These are phyloP conservation scores for Fusarium incarnatum DNA, from an alignment of 2,329 filamentous ascomycete genomes.

Conservation along the genomic window DNA sequence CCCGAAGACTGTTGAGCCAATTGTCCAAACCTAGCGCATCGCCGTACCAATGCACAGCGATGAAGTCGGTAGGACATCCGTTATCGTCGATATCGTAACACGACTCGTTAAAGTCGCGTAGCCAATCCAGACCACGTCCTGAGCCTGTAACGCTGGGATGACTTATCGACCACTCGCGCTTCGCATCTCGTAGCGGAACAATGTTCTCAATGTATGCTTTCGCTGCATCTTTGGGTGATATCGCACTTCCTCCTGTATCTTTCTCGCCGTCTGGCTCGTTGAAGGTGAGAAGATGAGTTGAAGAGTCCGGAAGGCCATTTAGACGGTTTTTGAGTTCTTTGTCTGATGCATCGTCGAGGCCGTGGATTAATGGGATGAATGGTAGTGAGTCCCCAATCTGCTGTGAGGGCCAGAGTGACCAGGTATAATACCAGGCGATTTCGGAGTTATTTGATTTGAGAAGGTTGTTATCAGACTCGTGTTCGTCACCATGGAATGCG, in stretches of 20 bases:
- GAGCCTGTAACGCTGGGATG: conserved; percentile 58
- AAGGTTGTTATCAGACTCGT: conserved; percentile 50
- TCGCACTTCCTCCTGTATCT: conserved; percentile 54
- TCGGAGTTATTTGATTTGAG: conserved; percentile 53
- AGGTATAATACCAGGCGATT: conserved; percentile 58
- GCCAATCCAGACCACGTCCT: conserved; percentile 53
- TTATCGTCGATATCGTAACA: conserved; percentile 54
- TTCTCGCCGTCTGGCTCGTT: conserved; percentile 58
- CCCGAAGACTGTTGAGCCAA: conserved; percentile 52
- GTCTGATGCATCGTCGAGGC: conserved; percentile 50
- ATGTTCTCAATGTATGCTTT: conserved; percentile 53
- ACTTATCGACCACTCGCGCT: conserved; percentile 53
- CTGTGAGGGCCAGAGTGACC: conserved; percentile 51
- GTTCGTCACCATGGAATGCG: conserved; percentile 42
- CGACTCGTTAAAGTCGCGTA: conserved; percentile 54
- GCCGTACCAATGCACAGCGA: conserved; percentile 58
- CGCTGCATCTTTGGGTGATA: conserved; percentile 55
- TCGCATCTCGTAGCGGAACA: conserved; percentile 48
- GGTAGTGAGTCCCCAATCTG: conserved; percentile 44
- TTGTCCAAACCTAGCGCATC: conserved; percentile 51
- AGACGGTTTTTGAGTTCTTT: conserved; percentile 45
- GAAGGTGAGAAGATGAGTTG: conserved; percentile 55
- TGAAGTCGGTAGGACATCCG: conserved; percentile 56
- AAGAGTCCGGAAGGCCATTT: conserved; percentile 47
- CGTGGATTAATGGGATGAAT: conserved; percentile 56